Conservation (phyloP, 176 grass and related monocot genomes). For the Saccharum spontaneum region DNA sequence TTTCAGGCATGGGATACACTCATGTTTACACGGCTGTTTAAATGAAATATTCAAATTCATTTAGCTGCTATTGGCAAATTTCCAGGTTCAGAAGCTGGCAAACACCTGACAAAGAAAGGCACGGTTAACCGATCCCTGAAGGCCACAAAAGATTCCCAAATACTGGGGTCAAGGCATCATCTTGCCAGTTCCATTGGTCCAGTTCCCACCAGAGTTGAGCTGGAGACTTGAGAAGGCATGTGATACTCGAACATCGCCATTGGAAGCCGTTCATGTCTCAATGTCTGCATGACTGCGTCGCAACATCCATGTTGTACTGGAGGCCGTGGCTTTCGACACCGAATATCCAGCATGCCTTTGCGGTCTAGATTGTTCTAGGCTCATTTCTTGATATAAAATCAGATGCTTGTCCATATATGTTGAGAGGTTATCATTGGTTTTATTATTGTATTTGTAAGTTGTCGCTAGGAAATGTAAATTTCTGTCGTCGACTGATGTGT, state of each 20-base stretch:
- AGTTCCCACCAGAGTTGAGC: slow-evolving; percentile 41
- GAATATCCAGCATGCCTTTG: not conserved
- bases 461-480: not conserved
- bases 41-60: not conserved
- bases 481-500: not conserved
- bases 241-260: not conserved
- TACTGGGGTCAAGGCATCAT: slow-evolving; percentile 27
- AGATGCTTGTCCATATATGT: not conserved
- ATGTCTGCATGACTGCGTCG: not conserved
- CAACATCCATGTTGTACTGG: not conserved
- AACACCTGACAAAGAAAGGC: slow-evolving; percentile 20
- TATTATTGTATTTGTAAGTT: slow-evolving; percentile 24
- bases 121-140: slow-evolving; percentile 22
- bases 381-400: not conserved
- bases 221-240: slow-evolving; percentile 34
- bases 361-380: not conserved
- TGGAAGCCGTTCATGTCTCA: not conserved
- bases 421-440: not conserved
- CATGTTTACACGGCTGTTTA: not conserved
- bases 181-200: slow-evolving; percentile 24
- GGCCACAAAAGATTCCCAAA: slow-evolving; percentile 13
- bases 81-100: slow-evolving; percentile 47
- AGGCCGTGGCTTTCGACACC: not conserved
- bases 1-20: not conserved
- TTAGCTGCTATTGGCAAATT: slow-evolving; percentile 1